Evolutionary conservation across 805 yeast species (phyloP), one percentile per base, ranked within the genome.

Genomic region (Trichomonascus vanleenenianus): DNA sequence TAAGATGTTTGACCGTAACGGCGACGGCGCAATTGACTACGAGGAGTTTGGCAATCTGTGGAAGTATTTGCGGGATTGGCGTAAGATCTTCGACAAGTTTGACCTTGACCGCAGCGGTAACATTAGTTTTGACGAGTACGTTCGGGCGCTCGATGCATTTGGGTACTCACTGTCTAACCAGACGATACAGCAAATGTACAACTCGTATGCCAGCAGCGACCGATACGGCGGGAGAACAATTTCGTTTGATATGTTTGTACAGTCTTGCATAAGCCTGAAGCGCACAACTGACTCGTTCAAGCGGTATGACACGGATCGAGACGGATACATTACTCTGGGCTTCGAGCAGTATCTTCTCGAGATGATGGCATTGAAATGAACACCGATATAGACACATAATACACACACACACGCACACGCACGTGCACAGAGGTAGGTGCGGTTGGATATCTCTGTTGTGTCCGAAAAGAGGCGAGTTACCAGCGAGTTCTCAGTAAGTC

Each of bases 201-300:
- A 71, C 51, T 72, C 72, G 47, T 81, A 79, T 57, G 71, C 80
- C 34, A 72, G 55, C 37, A 40, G 54, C 30, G 56, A 56, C 49
- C 51, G 64, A 16, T 27, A 50, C 14, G 64, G 64, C 34, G 56
- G 49, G 36, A 60, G 58, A 16, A 60, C 58, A 36, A 66, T 86
- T 63, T 79, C 83, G 48, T 86, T 86, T 61, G 95, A 86, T 60
- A 73, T 78, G 61, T 86, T 86, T 63, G 87, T 86, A 20, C 95
- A 86, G 59, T 73, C 85, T 44, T 71, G 86, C 53, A 83, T 85
- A 14, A 83, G 85, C 73, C 68, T 86, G 53, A 73, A 85, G 58
- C 76, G 85, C 51, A 73, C 84, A 51, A 85, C 95, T 1, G 88
- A 83, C 57, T 71, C 81, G 11, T 86, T 86, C 68, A 83, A 84